Evolutionary conservation across 805 yeast species (phyloP).

Genomic region (Kluyveromyces nonfermentans): DNA sequence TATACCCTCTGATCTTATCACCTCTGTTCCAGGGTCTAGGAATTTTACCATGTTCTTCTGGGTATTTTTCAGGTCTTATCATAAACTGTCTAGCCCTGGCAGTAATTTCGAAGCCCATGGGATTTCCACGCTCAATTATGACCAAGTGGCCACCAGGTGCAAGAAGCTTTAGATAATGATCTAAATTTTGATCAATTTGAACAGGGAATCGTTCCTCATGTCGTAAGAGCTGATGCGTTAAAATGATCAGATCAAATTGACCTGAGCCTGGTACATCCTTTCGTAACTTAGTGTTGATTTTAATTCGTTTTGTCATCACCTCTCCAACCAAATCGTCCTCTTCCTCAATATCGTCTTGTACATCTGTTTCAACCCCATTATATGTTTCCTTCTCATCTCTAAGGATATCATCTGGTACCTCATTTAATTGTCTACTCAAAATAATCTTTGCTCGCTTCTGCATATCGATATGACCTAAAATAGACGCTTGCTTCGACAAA

Average conservation of each 20-base stretch:
- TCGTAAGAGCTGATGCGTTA: slow-evolving; percentile 66
- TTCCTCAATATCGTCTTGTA: slow-evolving; percentile 16
- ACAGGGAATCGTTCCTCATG: slow-evolving; percentile 54
- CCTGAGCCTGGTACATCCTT: slow-evolving; percentile 41
- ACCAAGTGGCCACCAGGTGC: slow-evolving; percentile 75
- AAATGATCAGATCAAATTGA: slow-evolving; percentile 73
- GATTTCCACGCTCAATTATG: slow-evolving; percentile 80
- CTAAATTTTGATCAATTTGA: slow-evolving; percentile 61
- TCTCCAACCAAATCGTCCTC: slow-evolving; percentile 36
- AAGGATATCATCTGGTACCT: slow-evolving; percentile 21
- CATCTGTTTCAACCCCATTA: background rate
- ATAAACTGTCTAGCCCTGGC: slow-evolving; percentile 86
- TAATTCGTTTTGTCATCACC: slow-evolving; percentile 48
- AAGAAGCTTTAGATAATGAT: slow-evolving; percentile 48
- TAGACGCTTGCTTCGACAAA: slow-evolving; percentile 55
- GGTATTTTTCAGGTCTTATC: slow-evolving; percentile 72
- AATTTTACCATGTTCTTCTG: slow-evolving; percentile 46
- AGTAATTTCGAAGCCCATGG: slow-evolving; percentile 77
- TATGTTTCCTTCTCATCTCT: slow-evolving; percentile 9
- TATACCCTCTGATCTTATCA: background rate
- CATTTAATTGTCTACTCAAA: slow-evolving; percentile 59
- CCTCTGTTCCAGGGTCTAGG: slow-evolving; percentile 62
- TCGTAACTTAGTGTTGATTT: slow-evolving; percentile 45
- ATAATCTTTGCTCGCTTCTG: slow-evolving; percentile 68
- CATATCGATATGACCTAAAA: slow-evolving; percentile 69